phyloP scores from a whole-genome alignment of 2,329 filamentous ascomycete species.

The Beauveria scarabaeidicola region DNA sequence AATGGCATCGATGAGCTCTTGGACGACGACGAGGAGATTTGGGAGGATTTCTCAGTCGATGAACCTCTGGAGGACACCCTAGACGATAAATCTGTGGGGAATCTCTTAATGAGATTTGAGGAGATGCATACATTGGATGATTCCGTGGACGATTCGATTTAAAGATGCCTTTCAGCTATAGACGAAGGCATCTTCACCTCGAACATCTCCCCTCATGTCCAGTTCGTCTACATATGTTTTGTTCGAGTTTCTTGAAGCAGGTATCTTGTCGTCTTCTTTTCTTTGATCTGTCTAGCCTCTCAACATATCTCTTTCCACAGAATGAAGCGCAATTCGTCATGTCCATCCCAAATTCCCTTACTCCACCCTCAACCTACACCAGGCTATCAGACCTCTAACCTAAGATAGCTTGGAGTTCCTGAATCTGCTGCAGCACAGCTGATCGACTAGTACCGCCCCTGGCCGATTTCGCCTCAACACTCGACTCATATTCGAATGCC shows the following conservation, averaged over 20 bases:
- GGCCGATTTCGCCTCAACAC: constrained; percentile 61
- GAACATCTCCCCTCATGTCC: constrained; percentile 6
- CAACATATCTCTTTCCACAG: constrained; percentile 17
- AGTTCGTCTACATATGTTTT: constrained; percentile 10
- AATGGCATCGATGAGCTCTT: constrained; percentile 11
- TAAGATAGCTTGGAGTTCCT: constrained; percentile 31
- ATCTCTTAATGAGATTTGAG: constrained; percentile 12
- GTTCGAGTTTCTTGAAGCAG: constrained; percentile 13
- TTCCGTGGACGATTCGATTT: neutral
- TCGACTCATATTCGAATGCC: constrained; percentile 62
- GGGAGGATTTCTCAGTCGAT: constrained; percentile 9
- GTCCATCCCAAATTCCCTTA: constrained; percentile 18
- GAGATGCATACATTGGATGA: constrained; percentile 11
- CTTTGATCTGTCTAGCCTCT: constrained; percentile 9
- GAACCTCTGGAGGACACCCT: neutral
- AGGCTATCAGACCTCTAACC: constrained; percentile 14
- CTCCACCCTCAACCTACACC: too few relatives aligned
- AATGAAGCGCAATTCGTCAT: constrained; percentile 18
- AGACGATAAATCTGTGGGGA: constrained; percentile 10
- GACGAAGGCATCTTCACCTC: constrained; percentile 5
- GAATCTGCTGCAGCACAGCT: constrained; percentile 53
- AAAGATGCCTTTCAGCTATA: constrained; percentile 11
- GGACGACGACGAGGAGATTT: constrained; percentile 10
- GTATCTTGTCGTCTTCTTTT: constrained; percentile 8
- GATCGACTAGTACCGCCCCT: constrained; percentile 61